A percentile compares a stretch with the other conserved stretches of the same genome.
Conservation (phyloP, 2,329 filamentous ascomycete genomes). For the Fusarium xylarioides region DNA sequence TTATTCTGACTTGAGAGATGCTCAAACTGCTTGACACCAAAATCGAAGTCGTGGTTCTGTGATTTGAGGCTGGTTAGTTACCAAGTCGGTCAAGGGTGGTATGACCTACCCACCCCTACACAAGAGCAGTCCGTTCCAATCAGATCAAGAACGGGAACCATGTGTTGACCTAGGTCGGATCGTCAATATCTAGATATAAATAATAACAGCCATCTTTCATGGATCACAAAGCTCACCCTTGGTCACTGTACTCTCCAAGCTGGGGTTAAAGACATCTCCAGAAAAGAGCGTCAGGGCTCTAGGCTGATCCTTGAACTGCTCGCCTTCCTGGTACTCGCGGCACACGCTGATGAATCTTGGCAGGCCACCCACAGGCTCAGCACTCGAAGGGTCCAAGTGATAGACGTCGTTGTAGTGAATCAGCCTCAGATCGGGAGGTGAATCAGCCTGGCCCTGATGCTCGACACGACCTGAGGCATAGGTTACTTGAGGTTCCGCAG, state of each 20-base stretch:
- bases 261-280: slow-evolving; percentile 92
- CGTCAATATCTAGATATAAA: neutral
- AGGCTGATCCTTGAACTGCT: slow-evolving; percentile 69
- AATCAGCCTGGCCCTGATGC: slow-evolving; percentile 23
- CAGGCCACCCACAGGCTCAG: slow-evolving; percentile 84
- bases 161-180: slow-evolving; percentile 70
- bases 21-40: slow-evolving; percentile 83
- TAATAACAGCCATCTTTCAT: neutral
- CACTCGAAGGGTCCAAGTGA: slow-evolving; percentile 78
- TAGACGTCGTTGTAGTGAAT: slow-evolving; percentile 96
- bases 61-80: slow-evolving; percentile 8
- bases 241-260: slow-evolving; percentile 86
- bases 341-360: slow-evolving; percentile 82
- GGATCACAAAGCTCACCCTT: slow-evolving; percentile 67
- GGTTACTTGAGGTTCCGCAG: slow-evolving; percentile 43
- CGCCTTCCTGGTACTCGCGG: slow-evolving; percentile 75
- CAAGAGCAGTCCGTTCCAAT: slow-evolving; percentile 83
- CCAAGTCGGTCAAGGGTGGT: slow-evolving; percentile 21
- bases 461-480: slow-evolving; percentile 40
- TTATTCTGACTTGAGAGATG: slow-evolving; percentile 77
- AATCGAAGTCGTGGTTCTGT: slow-evolving; percentile 91
- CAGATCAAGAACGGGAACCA: slow-evolving; percentile 85
- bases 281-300: slow-evolving; percentile 83
- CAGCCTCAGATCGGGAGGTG: slow-evolving; percentile 75
- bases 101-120: slow-evolving; percentile 70